phyloP scores from a whole-genome alignment of 2,329 filamentous ascomycete genomes.

The Tolypocladium endophyticum region DNA sequence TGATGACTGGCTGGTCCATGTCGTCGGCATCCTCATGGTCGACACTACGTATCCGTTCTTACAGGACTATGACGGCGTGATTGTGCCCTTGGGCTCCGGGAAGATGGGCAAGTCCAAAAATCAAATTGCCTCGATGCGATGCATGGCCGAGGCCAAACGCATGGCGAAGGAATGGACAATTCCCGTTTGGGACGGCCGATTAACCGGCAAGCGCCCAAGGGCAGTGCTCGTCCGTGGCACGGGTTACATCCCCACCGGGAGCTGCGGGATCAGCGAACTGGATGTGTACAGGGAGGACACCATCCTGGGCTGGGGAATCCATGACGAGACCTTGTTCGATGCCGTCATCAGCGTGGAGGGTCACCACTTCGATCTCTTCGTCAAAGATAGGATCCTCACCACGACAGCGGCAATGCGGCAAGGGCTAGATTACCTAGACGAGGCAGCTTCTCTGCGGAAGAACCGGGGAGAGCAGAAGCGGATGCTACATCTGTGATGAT shows the following conservation, averaged over 20 bases:
- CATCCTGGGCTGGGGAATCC: slow-evolving; percentile 38
- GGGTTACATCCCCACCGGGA: slow-evolving; percentile 24
- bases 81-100: slow-evolving; percentile 8
- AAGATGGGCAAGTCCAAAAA: slow-evolving; percentile 23
- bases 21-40: slow-evolving; percentile 41
- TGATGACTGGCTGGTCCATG: slow-evolving; percentile 21
- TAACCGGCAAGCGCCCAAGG: slow-evolving; percentile 22
- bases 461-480: background rate
- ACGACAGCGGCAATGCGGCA: slow-evolving; percentile 15
- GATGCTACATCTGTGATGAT: background rate
- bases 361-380: slow-evolving; percentile 40
- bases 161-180: slow-evolving; percentile 30
- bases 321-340: slow-evolving; percentile 32
- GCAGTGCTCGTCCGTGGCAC: slow-evolving; percentile 35
- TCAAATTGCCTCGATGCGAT: slow-evolving; percentile 21
- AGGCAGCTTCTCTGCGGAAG: background rate
- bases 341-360: slow-evolving; percentile 37
- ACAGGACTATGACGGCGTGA: background rate
- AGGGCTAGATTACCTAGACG: slow-evolving; percentile 5
- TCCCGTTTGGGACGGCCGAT: slow-evolving; percentile 23
- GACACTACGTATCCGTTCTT: slow-evolving; percentile 34
- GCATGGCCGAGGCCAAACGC: slow-evolving; percentile 29
- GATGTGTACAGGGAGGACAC: slow-evolving; percentile 32
- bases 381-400: slow-evolving; percentile 13
- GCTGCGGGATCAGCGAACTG: slow-evolving; percentile 19